These are phyloP conservation scores for Hydrangea macrophylla DNA, from an alignment of 148 eudicot species.

Conservation along the genomic window DNA sequence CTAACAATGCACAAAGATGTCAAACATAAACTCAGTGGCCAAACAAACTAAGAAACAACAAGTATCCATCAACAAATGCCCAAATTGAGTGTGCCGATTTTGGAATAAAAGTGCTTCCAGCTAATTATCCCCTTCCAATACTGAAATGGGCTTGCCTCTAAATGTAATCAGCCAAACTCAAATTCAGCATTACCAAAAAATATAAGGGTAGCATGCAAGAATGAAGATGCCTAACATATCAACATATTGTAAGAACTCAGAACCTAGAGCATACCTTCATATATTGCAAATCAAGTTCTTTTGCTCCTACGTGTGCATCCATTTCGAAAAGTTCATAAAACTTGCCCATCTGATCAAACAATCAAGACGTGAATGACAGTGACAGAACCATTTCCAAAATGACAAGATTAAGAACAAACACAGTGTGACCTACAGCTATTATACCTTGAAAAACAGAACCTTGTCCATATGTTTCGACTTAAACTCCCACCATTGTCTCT, in stretches of 20 bases:
- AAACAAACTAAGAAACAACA: not conserved
- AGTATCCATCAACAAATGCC: not conserved
- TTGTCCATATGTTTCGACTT: constrained; percentile 98
- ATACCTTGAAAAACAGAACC: constrained; percentile 99
- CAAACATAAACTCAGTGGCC: not conserved
- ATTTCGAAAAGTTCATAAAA: constrained; percentile 96
- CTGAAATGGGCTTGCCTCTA: not conserved
- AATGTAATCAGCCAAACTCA: not conserved
- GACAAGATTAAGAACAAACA: not conserved
- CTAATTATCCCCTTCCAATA: not conserved
- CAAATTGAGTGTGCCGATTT: not conserved
- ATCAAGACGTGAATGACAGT: not conserved
- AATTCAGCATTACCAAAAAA: not conserved
- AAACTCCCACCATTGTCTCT: constrained; percentile 99
- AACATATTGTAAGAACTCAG: not conserved
- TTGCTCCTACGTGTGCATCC: constrained; percentile 97
- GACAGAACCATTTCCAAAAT: not conserved
- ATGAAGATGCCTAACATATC: too few species aligned
- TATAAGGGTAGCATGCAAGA: not conserved
- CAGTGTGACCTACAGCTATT: constrained; percentile 10
- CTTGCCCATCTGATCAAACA: constrained; percentile 82
- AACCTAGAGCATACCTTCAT: constrained; percentile 96
- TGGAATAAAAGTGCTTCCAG: not conserved
- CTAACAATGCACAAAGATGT: constrained; percentile 33
- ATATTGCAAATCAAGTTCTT: constrained; percentile 95